Evolutionary conservation across 805 yeast species (phyloP).

Genomic region (Candida vaughaniae): DNA sequence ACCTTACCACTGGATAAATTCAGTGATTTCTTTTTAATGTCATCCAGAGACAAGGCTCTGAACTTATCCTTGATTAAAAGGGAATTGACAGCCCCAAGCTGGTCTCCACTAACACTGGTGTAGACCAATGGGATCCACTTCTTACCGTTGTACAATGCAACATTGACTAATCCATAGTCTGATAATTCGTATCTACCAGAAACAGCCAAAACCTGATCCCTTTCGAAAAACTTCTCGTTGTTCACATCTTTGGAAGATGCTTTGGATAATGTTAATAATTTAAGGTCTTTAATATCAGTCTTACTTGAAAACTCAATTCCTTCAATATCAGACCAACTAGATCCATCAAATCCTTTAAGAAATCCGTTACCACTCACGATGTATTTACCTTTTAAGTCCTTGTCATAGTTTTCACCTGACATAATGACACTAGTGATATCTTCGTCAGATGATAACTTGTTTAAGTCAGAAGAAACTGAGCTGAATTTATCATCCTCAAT

Average conservation of each 20-base stretch:
- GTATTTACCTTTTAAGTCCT: conserved; percentile 40
- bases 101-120: conserved; percentile 12
- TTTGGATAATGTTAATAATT: conserved; percentile 34
- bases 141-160: conserved; percentile 65
- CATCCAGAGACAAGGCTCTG: conserved; percentile 36
- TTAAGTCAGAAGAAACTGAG: conserved; percentile 11
- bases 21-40: conserved; percentile 17
- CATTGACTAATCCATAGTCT: conserved; percentile 54
- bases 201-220: conserved; percentile 49
- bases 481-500: conserved; percentile 38
- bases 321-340: conserved; percentile 48
- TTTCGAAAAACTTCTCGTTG: conserved; percentile 38
- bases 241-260: conserved; percentile 21
- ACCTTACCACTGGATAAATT: conserved; percentile 40
- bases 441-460: conserved; percentile 6
- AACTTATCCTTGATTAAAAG: conserved; percentile 34
- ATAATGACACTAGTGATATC: conserved; percentile 24
- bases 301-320: conserved; percentile 27
- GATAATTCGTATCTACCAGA: conserved; percentile 55
- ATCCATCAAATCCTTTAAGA: conserved; percentile 45
- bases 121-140: conserved; percentile 66
- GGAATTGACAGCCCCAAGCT: conserved; percentile 30
- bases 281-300: conserved; percentile 43
- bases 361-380: conserved; percentile 34
- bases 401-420: conserved; percentile 39